Conservation (phyloP, 2,329 filamentous ascomycete species). For the Chrysosporium queenslandicum region DNA sequence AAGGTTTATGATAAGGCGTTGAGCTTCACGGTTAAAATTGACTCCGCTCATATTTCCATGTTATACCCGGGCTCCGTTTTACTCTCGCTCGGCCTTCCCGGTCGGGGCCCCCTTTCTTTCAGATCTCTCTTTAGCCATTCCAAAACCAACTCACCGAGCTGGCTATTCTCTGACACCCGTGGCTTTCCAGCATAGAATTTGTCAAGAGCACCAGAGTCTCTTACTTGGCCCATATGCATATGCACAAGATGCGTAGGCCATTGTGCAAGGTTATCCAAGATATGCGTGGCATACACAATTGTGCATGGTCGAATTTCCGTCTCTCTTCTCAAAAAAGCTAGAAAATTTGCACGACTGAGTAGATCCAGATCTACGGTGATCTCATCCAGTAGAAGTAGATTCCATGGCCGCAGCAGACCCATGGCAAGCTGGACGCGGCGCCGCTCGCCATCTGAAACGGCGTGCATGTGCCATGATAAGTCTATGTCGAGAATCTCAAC, state of each 20-base stretch:
- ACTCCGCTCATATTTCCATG: constrained; percentile 4
- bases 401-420: constrained; percentile 87
- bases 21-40: neutral
- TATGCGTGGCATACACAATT: constrained; percentile 95
- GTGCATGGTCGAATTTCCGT: constrained; percentile 74
- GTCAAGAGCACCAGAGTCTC: constrained; percentile 70
- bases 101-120: constrained; percentile 65
- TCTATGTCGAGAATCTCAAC: constrained; percentile 86
- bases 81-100: constrained; percentile 44
- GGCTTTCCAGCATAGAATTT: constrained; percentile 52
- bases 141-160: constrained; percentile 76
- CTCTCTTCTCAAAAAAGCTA: constrained; percentile 76
- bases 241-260: constrained; percentile 96
- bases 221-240: constrained; percentile 81
- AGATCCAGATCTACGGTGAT: constrained; percentile 96
- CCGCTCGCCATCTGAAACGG: constrained; percentile 85
- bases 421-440: constrained; percentile 90
- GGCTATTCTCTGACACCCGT: constrained; percentile 60
- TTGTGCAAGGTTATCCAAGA: constrained; percentile 82
- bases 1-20: neutral
- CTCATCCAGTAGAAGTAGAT: constrained; percentile 81
- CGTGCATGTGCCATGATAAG: constrained; percentile 85
- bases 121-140: constrained; percentile 78
- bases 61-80: constrained; percentile 11
- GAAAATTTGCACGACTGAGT: constrained; percentile 71